Conservation (phyloP, 78 protist genomes). For the Dictyostelium firmibasis region DNA sequence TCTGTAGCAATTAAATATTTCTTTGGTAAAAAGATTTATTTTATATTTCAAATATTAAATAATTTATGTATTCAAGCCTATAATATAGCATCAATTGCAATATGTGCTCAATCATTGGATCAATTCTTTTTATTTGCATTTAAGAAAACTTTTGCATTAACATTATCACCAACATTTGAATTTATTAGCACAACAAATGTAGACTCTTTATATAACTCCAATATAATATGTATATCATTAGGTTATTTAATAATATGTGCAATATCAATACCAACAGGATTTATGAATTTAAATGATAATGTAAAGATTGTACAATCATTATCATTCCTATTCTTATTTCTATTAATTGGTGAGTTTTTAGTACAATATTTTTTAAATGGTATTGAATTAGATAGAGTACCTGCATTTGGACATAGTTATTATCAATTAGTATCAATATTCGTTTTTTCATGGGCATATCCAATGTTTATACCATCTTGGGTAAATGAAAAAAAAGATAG, state of each 20-base stretch:
- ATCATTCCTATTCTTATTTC: conserved; percentile 47
- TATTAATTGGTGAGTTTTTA: conserved; percentile 37
- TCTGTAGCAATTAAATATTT: conserved; percentile 32
- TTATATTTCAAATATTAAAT: conserved; percentile 40
- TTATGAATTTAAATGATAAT: conserved; percentile 64
- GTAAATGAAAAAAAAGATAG: conserved; percentile 22
- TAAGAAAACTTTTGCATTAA: conserved; percentile 35
- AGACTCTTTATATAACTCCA: not conserved
- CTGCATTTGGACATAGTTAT: conserved; percentile 29
- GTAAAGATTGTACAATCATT: conserved; percentile 37
- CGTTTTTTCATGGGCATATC: conserved; percentile 67
- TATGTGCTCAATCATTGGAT: conserved; percentile 65
- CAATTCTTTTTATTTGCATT: conserved; percentile 40
- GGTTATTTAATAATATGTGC: conserved; percentile 46
- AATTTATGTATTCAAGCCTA: conserved; percentile 53
- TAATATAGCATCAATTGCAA: conserved; percentile 45
- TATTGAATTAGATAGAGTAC: conserved; percentile 12
- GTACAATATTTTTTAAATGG: conserved; percentile 50
- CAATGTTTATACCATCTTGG: conserved; percentile 63
- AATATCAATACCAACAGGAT: conserved; percentile 22
- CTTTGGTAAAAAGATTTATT: conserved; percentile 32
- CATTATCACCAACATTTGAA: not conserved
- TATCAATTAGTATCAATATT: conserved; percentile 52
- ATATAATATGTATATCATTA: not conserved
- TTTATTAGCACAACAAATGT: not conserved